Conservation (phyloP, 1,139 yeast genomes). For the Meyerozyma smithsonii region DNA sequence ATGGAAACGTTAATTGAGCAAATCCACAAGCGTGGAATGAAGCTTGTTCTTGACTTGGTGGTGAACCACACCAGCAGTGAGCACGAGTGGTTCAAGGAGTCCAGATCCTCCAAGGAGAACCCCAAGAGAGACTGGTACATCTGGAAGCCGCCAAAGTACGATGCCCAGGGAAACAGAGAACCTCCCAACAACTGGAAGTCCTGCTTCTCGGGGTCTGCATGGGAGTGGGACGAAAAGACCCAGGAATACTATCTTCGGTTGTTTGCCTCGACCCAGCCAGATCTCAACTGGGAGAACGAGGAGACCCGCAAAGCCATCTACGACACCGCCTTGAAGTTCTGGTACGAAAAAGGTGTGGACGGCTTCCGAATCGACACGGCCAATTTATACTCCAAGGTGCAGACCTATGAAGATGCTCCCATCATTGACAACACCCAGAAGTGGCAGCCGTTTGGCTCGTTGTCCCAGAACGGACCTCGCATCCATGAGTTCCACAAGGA, state of each 20-base stretch:
- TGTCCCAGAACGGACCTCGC: constrained; percentile 44
- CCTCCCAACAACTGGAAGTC: constrained; percentile 59
- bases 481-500: constrained; percentile 56
- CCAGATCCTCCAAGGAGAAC: constrained; percentile 44
- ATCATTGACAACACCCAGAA: constrained; percentile 34
- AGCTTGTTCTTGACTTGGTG: constrained; percentile 51
- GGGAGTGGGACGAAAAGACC: constrained; percentile 51
- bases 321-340: constrained; percentile 43
- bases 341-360: constrained; percentile 55
- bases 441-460: constrained; percentile 33
- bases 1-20: constrained; percentile 46
- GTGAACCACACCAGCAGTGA: constrained; percentile 55
- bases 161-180: constrained; percentile 41
- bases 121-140: constrained; percentile 62
- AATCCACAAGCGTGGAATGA: constrained; percentile 46
- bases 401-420: constrained; percentile 46
- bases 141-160: constrained; percentile 49
- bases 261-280: constrained; percentile 53
- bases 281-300: constrained; percentile 56
- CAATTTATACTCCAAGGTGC: constrained; percentile 48
- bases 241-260: constrained; percentile 50
- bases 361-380: constrained; percentile 59
- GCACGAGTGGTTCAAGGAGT: constrained; percentile 56
- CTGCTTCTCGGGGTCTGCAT: constrained; percentile 49
- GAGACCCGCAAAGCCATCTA: constrained; percentile 48